Evolutionary conservation across 495 filamentous ascomycete genomes (phyloP), one percentile per base, ranked within the genome.

Genomic region (Annulohypoxylon maeteangense): DNA sequence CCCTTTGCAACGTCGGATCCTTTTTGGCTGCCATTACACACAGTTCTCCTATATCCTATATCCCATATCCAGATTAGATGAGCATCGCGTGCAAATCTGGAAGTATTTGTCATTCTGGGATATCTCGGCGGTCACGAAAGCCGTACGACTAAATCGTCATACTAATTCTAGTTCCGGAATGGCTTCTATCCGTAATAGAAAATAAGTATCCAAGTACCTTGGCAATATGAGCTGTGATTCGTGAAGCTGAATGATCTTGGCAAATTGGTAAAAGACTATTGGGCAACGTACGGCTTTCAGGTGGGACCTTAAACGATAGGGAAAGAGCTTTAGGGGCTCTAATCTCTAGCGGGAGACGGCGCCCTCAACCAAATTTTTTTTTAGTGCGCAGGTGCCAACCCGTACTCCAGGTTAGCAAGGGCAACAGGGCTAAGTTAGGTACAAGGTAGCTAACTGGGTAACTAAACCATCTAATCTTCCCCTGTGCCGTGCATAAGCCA

Each of bases 401-500:
- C 16, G 40, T 44, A 18, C 40, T 14, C 36, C 12, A 40, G 36
- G 36, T 40, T 12, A 40, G 36, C 36, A 40, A 40, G 36, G 36
- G 36, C 11, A 12, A 14, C 36, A 40, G 36, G 36, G 36, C 36
- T 14, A n/a, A 40, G n/a, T n/a, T n/a, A n/a, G n/a, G n/a, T n/a
- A n/a, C n/a, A n/a, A n/a, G n/a, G n/a, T 12, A 12, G 11, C 36
- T 40, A 29, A 29, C 27, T 29, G 36, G 36, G 11, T 40, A 60
- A 47, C 32, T 59, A 11, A 48, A 12, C 45, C 18, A 3, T 22
- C 45, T 55, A 20, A 25, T 48, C 22, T 62, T 27, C 61, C 65
- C 70, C 70, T 68, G 55, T 65, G 36, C 70, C 55, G 22, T 61
- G 70, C 70, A 68, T 68, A 62, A 71, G 45, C 55, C 54, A 64